phyloP scores from a whole-genome alignment of 2,329 filamentous ascomycete species.

The Seiridium unicorne region DNA sequence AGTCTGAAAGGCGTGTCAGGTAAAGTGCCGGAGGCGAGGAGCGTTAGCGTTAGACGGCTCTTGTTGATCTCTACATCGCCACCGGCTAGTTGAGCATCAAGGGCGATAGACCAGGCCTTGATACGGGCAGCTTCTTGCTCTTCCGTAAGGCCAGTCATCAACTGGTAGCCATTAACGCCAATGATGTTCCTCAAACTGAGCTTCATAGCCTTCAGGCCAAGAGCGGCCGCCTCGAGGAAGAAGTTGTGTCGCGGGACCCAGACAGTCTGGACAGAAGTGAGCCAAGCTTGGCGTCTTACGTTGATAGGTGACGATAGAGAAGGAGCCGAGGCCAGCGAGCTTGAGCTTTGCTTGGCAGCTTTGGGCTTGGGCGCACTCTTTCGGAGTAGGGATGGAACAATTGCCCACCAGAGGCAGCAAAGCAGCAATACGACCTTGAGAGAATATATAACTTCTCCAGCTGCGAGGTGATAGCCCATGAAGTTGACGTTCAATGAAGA shows the following conservation, averaged over 20 bases:
- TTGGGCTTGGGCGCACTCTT: conserved; percentile 54
- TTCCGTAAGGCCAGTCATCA: conserved; percentile 75
- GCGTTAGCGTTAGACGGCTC: conserved; percentile 78
- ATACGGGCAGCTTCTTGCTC: conserved; percentile 84
- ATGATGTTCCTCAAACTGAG: conserved; percentile 77
- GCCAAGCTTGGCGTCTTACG: conserved; percentile 85
- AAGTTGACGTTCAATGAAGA: conserved; percentile 50
- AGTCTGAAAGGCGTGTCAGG: conserved; percentile 78
- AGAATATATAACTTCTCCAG: conserved; percentile 44
- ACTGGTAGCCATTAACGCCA: conserved; percentile 73
- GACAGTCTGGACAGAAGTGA: conserved; percentile 88
- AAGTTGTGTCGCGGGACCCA: conserved; percentile 89
- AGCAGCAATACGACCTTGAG: conserved; percentile 53
- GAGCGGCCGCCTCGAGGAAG: conserved; percentile 77
- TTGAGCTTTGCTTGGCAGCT: conserved; percentile 32
- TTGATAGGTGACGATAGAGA: conserved; percentile 80
- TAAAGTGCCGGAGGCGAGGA: conserved; percentile 84
- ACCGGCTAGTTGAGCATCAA: conserved; percentile 89
- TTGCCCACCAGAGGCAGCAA: conserved; percentile 52
- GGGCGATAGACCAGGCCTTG: conserved; percentile 89
- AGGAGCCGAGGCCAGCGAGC: conserved; percentile 53
- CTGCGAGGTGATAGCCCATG: conserved; percentile 50
- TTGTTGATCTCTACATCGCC: conserved; percentile 89
- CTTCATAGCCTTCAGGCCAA: conserved; percentile 78
- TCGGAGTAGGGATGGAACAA: conserved; percentile 53